Conservation (phyloP, 257 asterid genomes). For the Petrea volubilis region DNA sequence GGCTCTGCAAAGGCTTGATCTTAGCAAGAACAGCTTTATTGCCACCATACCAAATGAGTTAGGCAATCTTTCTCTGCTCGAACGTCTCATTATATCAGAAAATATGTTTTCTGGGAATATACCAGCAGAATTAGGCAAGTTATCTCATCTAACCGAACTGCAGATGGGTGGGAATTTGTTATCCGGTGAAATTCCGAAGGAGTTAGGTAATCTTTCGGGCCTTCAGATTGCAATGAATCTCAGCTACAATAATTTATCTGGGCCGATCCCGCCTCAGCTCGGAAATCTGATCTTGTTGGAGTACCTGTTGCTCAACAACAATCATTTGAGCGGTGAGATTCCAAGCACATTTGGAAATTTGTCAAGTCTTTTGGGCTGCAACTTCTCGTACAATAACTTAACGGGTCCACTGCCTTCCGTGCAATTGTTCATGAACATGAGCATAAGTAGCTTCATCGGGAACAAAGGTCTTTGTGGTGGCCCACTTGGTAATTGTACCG, state of each 20-base stretch:
- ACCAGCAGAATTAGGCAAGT: conserved; percentile 73
- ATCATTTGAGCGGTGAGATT: conserved; percentile 72
- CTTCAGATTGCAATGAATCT: conserved; percentile 87
- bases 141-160: conserved; percentile 83
- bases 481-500: conserved; percentile 67
- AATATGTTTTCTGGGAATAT: conserved; percentile 68
- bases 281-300: conserved; percentile 80
- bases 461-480: conserved; percentile 88
- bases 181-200: conserved; percentile 76
- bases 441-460: conserved; percentile 67
- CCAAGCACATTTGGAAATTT: conserved; percentile 77
- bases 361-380: conserved; percentile 83
- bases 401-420: conserved; percentile 79
- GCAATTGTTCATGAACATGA: conserved; percentile 72
- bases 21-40: conserved; percentile 63
- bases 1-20: conserved; percentile 85
- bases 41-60: conserved; percentile 59
- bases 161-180: conserved; percentile 84
- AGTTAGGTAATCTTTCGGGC: conserved; percentile 69
- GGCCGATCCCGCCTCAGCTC: conserved; percentile 75
- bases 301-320: conserved; percentile 66
- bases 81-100: conserved; percentile 69
- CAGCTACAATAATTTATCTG: conserved; percentile 73
- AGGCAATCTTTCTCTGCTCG: conserved; percentile 77
- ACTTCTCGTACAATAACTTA: conserved; percentile 74